Evolutionary conservation across 306 rosid species (phyloP), one percentile per base, ranked within the genome.

Genomic region (Sindora glabra): DNA sequence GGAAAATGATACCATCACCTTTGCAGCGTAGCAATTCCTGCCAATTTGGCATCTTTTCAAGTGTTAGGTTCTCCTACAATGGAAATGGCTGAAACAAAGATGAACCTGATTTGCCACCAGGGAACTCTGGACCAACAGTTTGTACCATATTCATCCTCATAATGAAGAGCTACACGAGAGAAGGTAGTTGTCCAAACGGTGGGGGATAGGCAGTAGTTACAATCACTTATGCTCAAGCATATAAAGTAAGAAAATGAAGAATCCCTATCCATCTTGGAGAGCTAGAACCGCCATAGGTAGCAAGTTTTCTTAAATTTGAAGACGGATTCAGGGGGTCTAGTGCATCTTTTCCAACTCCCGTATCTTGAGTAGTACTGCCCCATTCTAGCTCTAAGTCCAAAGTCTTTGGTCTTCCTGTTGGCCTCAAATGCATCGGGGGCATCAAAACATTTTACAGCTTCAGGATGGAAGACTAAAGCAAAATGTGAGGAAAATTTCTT

Each of bases 1-100:
- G 50, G 64, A 58, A 58, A 40, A 25, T 48, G 64, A 16, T 15
- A 5, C 50, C 64, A n/a, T 58, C 50, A 2, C 19, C 50, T n/a
- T 8, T 14, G 16, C 24, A 58, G 3, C 1, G 51, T 9, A 24
- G 17, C 64, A 37, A 58, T 29, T 58, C 64, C 51, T 58, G 39
- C 64, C 64, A 58, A 9, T 58, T 22, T 8, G 10, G 8, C 63
- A 57, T 39, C 4, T 39, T 47, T 21, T 57, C 49, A 40, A 57
- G 14, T 15, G 25, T 9, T 10, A 58, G 16, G 11, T n/a, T 2
- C 36, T 57, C 64, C 9, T 38, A 21, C 9, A 39, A 25, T 24
- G 64, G 51, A 40, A 40, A 40, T 24, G 64, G 38, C 16, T 58
- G 64, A 40, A 40, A 58, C 25, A 39, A 26, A 41, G 50, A 8